These are phyloP conservation scores for Macrophomina tecta DNA, from an alignment of 2,329 filamentous ascomycete species.

Conservation along the genomic window DNA sequence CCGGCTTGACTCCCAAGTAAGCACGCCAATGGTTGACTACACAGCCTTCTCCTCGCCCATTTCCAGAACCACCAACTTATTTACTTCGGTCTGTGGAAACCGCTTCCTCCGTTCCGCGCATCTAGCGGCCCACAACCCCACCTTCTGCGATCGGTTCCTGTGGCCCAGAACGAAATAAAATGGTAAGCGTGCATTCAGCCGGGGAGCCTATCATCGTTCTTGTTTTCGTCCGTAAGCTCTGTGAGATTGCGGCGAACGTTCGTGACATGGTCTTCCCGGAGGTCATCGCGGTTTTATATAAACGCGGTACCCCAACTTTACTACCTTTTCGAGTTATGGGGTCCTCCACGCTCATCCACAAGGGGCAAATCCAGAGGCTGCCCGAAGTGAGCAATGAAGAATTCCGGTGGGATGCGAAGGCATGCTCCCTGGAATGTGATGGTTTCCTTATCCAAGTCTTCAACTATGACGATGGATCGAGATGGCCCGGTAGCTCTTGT, in stretches of 20 bases:
- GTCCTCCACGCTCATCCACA: background rate
- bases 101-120: too few species aligned
- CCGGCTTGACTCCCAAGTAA: too few species aligned
- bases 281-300: background rate
- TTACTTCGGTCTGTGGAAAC: too few species aligned
- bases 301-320: background rate
- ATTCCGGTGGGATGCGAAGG: background rate
- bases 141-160: background rate
- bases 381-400: background rate
- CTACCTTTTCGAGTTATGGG: background rate
- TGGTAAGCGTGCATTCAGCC: background rate
- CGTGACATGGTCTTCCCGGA: background rate
- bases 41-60: too few species aligned
- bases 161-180: background rate
- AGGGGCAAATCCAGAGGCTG: background rate
- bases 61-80: too few species aligned
- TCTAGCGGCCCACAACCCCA: too few species aligned
- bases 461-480: background rate
- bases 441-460: background rate
- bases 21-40: too few species aligned
- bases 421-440: background rate
- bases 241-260: background rate
- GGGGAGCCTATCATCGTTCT: background rate
- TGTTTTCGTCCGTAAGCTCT: background rate
- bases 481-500: background rate